phyloP scores from a whole-genome alignment of 1,284 basidiomycete genomes.

The Microbotryomycetes sp. region DNA sequence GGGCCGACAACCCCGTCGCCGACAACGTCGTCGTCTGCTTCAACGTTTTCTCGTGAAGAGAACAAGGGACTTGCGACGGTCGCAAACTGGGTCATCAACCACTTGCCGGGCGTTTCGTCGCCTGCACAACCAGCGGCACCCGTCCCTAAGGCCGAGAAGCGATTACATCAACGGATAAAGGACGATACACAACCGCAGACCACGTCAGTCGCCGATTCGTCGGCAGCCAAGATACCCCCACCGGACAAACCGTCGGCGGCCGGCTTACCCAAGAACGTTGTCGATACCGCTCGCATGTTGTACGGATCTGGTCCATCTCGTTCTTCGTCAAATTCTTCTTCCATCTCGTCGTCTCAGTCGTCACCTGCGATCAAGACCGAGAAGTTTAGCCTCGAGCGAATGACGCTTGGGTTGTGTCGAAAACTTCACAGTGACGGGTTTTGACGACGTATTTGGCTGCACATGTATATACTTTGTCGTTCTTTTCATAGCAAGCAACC shows the following conservation, averaged over 20 bases:
- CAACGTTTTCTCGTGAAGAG: constrained; percentile 12
- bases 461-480: too few species aligned
- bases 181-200: background rate
- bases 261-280: background rate
- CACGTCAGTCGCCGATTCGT: background rate
- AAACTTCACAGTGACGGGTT: constrained; percentile 74
- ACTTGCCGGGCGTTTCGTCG: constrained; percentile 21
- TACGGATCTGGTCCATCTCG: constrained; percentile 18
- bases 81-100: constrained; percentile 34
- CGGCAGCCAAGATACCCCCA: background rate
- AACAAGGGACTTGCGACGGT: constrained; percentile 24
- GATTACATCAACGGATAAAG: background rate
- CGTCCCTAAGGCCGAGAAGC: constrained; percentile 6
- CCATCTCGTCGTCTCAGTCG: background rate
- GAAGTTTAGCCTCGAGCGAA: constrained; percentile 57
- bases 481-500: too few species aligned
- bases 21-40: too few species aligned
- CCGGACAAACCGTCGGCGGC: background rate
- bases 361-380: constrained; percentile 12
- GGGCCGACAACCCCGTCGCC: background rate
- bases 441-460: constrained; percentile 42
- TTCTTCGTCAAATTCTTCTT: constrained; percentile 1
- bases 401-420: constrained; percentile 65
- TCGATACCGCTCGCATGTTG: constrained; percentile 19
- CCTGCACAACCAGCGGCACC: constrained; percentile 2